phyloP scores from a whole-genome alignment of 202 grass and related monocot species.

The Alloteropsis angusta region DNA sequence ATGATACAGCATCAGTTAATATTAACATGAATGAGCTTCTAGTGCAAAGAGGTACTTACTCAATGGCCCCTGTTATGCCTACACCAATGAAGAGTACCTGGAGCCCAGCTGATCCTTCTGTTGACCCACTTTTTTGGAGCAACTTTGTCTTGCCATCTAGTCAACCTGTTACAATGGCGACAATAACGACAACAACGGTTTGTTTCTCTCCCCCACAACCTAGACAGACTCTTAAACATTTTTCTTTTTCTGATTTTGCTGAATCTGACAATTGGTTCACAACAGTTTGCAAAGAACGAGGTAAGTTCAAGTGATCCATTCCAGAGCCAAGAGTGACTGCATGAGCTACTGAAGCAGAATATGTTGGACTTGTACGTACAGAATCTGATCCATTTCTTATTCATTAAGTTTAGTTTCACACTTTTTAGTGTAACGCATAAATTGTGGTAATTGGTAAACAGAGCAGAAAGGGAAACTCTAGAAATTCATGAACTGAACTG shows the following conservation, averaged over 20 bases:
- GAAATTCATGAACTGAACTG: neutral
- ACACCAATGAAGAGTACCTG: slow-evolving; percentile 69
- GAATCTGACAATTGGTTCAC: slow-evolving; percentile 26
- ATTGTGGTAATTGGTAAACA: neutral
- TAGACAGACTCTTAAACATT: neutral
- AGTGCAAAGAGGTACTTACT: slow-evolving; percentile 53
- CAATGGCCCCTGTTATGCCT: slow-evolving; percentile 61
- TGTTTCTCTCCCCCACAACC: slow-evolving; percentile 22
- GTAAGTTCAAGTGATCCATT: slow-evolving; percentile 67
- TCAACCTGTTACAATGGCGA: slow-evolving; percentile 56
- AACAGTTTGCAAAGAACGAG: slow-evolving; percentile 84
- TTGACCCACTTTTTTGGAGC: slow-evolving; percentile 77
- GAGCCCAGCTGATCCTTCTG: slow-evolving; percentile 57
- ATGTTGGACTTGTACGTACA: slow-evolving; percentile 24
- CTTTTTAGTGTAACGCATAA: neutral
- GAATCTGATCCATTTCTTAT: neutral
- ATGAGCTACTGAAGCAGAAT: slow-evolving; percentile 10
- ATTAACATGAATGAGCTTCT: slow-evolving; percentile 48
- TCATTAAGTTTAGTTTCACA: neutral
- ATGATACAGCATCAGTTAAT: slow-evolving; percentile 38
- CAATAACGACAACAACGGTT: slow-evolving; percentile 43
- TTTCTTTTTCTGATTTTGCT: slow-evolving; percentile 18
- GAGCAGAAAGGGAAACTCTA: neutral
- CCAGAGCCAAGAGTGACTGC: slow-evolving; percentile 58
- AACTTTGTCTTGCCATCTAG: slow-evolving; percentile 66